A percentile compares a stretch with the other conserved stretches of the same genome.
These are phyloP conservation scores for Fusarium siculi DNA, from an alignment of 2,329 filamentous ascomycete species.

Conservation along the genomic window DNA sequence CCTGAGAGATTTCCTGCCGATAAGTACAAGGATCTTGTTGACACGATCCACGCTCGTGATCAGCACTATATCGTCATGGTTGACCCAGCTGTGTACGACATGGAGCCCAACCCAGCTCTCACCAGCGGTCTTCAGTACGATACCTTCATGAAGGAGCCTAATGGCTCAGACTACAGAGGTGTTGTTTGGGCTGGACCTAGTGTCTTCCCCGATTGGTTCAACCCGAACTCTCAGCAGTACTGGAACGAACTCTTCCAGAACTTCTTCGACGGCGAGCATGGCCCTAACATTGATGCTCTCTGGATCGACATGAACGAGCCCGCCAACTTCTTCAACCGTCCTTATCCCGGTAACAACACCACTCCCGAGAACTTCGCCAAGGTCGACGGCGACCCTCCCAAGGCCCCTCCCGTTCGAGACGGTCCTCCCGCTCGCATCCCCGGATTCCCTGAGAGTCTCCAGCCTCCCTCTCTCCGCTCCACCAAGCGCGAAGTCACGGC, in stretches of 20 bases:
- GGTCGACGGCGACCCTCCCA: slow-evolving; percentile 63
- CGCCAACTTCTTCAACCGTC: slow-evolving; percentile 47
- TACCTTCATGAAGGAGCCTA: slow-evolving; percentile 59
- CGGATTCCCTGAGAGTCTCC: slow-evolving; percentile 40
- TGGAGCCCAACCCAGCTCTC: slow-evolving; percentile 50
- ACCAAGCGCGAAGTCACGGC: not conserved
- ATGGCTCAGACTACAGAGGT: slow-evolving; percentile 67
- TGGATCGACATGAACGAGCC: slow-evolving; percentile 76
- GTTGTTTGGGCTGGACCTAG: slow-evolving; percentile 82
- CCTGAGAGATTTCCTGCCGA: slow-evolving; percentile 69
- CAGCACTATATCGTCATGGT: slow-evolving; percentile 84
- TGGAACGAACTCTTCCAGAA: slow-evolving; percentile 74
- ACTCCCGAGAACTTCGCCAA: slow-evolving; percentile 50
- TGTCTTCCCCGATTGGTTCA: slow-evolving; percentile 81
- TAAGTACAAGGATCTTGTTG: slow-evolving; percentile 72
- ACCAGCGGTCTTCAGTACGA: slow-evolving; percentile 55
- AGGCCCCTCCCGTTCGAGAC: slow-evolving; percentile 68
- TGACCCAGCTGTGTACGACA: slow-evolving; percentile 73
- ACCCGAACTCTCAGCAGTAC: slow-evolving; percentile 69
- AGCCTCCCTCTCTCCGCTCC: slow-evolving; percentile 21
- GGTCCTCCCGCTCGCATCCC: slow-evolving; percentile 39
- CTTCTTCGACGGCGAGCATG: slow-evolving; percentile 72
- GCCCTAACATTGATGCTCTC: slow-evolving; percentile 79
- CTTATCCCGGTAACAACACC: slow-evolving; percentile 52
- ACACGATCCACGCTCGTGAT: slow-evolving; percentile 71